phyloP scores from a whole-genome alignment of 2,329 filamentous ascomycete genomes.

The Helicocarpus griseus region DNA sequence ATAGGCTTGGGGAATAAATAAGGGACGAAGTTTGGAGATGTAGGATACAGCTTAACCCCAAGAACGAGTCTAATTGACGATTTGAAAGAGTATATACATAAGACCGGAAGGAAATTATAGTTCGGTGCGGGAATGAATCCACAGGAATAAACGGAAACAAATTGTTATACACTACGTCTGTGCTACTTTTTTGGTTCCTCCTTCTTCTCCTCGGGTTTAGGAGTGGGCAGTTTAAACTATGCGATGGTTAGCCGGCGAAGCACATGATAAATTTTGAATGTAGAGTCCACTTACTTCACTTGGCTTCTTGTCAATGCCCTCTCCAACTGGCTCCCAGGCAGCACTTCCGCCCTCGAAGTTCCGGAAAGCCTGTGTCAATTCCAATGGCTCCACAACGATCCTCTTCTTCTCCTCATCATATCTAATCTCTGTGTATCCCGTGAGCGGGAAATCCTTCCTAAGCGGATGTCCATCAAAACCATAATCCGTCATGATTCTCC shows the following conservation, averaged over 20 bases:
- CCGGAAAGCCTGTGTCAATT: constrained; percentile 95
- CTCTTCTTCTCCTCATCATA: constrained; percentile 99
- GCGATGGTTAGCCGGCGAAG: constrained; percentile 7
- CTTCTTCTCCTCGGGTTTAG: constrained; percentile 87
- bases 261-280: background rate
- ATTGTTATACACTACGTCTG: constrained; percentile 10
- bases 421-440: constrained; percentile 93
- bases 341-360: constrained; percentile 90
- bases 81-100: constrained; percentile 1
- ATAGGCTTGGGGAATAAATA: background rate
- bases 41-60: too few species aligned
- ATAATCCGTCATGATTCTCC: constrained; percentile 98
- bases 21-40: too few species aligned
- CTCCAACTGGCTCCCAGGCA: constrained; percentile 59
- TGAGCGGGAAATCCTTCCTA: constrained; percentile 95
- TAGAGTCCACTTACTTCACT: constrained; percentile 47
- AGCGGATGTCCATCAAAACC: constrained; percentile 96
- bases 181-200: constrained; percentile 85
- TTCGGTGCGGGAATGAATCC: background rate
- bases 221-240: constrained; percentile 84
- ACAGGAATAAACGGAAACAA: background rate
- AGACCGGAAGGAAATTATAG: background rate
- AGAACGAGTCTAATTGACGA: background rate
- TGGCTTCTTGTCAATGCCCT: constrained; percentile 68
- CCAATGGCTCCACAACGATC: constrained; percentile 93